These are phyloP conservation scores for Cryptococcus hybrid DNA, from an alignment of 1,284 basidiomycete genomes.

Conservation along the genomic window DNA sequence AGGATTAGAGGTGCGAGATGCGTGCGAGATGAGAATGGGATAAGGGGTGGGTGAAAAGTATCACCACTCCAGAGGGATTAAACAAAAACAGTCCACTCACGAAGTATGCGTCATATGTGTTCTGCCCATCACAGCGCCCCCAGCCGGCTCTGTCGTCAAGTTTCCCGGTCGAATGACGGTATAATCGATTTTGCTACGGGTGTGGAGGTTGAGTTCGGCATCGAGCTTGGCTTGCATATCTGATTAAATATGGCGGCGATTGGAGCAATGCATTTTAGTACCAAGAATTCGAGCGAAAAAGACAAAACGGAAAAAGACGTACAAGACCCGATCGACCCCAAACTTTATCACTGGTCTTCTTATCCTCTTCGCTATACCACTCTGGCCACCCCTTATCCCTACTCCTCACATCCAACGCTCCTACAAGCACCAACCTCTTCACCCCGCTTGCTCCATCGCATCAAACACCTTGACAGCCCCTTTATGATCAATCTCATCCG, in stretches of 20 bases:
- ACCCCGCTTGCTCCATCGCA: constrained; percentile 58
- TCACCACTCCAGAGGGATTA: background rate
- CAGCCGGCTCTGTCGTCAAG: constrained; percentile 58
- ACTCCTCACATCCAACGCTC: constrained; percentile 64
- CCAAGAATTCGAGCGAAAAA: background rate
- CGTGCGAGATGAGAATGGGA: too few relatives aligned
- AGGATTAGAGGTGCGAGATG: too few relatives aligned
- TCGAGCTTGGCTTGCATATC: constrained; percentile 68
- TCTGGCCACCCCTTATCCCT: constrained; percentile 50
- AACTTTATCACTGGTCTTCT: constrained; percentile 52
- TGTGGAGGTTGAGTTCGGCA: constrained; percentile 65
- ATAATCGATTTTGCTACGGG: constrained; percentile 63
- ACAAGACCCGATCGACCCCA: constrained; percentile 49
- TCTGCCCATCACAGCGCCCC: constrained; percentile 59
- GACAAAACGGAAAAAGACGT: constrained; percentile 9
- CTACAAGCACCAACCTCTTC: constrained; percentile 59
- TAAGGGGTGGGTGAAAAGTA: too few relatives aligned
- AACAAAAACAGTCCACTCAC: constrained; percentile 45
- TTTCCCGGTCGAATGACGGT: constrained; percentile 67
- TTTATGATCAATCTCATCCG: constrained; percentile 66
- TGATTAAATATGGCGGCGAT: too few relatives aligned
- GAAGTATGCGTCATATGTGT: constrained; percentile 56
- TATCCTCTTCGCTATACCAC: constrained; percentile 53
- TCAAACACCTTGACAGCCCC: constrained; percentile 72
- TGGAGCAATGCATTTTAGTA: too few relatives aligned